A percentile compares a stretch with the other conserved stretches of the same genome.
These are phyloP conservation scores for Neostapfia colusana DNA, from an alignment of 176 grass and related monocot genomes.

Conservation along the genomic window DNA sequence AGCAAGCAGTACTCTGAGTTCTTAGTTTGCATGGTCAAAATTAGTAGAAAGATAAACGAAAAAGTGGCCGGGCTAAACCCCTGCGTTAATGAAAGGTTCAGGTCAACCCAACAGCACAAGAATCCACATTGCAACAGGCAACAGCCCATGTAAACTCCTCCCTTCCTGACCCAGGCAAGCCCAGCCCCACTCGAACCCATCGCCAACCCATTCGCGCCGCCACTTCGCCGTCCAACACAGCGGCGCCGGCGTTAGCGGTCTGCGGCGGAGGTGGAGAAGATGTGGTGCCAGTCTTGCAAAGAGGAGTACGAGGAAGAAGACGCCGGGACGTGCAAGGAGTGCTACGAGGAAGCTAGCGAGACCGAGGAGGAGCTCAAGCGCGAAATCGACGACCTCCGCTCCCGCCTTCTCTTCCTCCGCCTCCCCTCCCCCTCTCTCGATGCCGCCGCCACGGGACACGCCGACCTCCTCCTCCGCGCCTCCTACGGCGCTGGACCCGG, in stretches of 20 bases:
- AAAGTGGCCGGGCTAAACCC: no score
- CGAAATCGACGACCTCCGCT: slow-evolving; percentile 90
- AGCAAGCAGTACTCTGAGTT: no score
- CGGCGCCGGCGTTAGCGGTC: neutral
- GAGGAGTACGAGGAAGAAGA: slow-evolving; percentile 83
- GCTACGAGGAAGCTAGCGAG: slow-evolving; percentile 98
- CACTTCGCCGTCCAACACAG: neutral
- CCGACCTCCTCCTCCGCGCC: slow-evolving; percentile 58
- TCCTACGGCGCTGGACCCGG: slow-evolving; percentile 2
- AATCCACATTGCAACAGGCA: no score
- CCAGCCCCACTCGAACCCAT: neutral
- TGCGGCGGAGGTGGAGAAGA: slow-evolving; percentile 19
- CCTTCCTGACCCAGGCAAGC: no score
- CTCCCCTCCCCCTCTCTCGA: slow-evolving; percentile 52
- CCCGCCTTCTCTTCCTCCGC: slow-evolving; percentile 76
- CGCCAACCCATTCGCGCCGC: neutral
- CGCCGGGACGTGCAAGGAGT: slow-evolving; percentile 90
- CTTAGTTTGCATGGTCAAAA: no score
- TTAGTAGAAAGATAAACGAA: no score
- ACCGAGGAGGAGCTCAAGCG: slow-evolving; percentile 97
- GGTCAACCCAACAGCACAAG: no score
- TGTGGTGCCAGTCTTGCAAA: slow-evolving; percentile 89
- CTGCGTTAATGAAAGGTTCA: no score
- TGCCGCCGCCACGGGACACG: slow-evolving; percentile 15
- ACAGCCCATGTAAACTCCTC: no score